Conservation (phyloP, 2,329 filamentous ascomycete species). For the Colletotrichum falcatum region DNA sequence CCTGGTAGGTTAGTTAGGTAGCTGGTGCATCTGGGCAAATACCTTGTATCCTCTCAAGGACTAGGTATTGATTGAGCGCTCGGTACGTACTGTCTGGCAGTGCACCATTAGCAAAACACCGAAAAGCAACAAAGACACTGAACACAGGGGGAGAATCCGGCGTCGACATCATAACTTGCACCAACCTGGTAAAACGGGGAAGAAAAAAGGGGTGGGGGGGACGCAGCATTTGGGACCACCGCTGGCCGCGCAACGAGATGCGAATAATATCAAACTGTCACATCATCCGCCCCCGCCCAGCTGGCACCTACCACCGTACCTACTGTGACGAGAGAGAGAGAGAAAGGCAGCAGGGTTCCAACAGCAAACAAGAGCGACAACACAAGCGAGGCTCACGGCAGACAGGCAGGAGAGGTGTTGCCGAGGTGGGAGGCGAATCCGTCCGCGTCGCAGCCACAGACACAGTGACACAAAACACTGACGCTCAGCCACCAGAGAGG, state of each 20-base stretch:
- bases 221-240: slow-evolving; percentile 1
- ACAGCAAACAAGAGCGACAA: background rate
- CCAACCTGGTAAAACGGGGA: slow-evolving; percentile 14
- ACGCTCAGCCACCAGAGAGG: slow-evolving; percentile 20
- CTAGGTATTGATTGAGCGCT: too few relatives aligned
- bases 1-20: too few relatives aligned
- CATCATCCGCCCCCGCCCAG: background rate
- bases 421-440: background rate
- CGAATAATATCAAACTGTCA: background rate
- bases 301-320: too few relatives aligned
- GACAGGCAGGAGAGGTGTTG: background rate
- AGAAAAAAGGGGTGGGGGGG: too few relatives aligned
- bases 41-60: too few relatives aligned
- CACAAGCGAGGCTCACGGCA: background rate
- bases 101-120: background rate
- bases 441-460: slow-evolving; percentile 30
- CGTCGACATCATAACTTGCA: slow-evolving; percentile 26
- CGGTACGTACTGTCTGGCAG: background rate
- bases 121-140: background rate
- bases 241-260: slow-evolving; percentile 36
- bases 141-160: background rate
- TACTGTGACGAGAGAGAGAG: background rate
- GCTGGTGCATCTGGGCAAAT: too few relatives aligned
- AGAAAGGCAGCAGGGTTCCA: background rate
- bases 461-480: slow-evolving; percentile 2